Evolutionary conservation across 192 early-diverging fungal species (phyloP).

Genomic region (Linnemannia zychae): DNA sequence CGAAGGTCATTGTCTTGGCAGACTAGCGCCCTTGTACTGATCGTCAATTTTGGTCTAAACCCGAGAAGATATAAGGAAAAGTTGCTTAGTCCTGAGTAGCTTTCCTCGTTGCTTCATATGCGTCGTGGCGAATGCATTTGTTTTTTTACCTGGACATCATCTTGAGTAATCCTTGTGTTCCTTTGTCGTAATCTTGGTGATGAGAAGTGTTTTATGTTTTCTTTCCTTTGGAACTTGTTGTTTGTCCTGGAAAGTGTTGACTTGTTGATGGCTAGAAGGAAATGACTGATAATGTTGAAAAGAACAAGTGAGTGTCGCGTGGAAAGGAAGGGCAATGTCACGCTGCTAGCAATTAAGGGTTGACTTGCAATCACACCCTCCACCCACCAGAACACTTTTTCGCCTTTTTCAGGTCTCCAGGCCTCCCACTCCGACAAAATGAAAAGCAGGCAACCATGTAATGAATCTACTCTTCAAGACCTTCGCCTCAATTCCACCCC

Average conservation of each 20-base stretch:
- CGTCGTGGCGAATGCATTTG: too few species aligned
- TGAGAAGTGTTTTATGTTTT: neutral
- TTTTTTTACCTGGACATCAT: conserved; percentile 53
- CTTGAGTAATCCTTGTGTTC: conserved; percentile 10
- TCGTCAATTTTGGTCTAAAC: conserved; percentile 42
- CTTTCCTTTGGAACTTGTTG: neutral
- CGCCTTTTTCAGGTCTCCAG: neutral
- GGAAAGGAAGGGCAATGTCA: neutral
- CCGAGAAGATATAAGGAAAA: neutral
- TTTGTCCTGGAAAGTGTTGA: neutral
- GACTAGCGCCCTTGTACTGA: conserved; percentile 57
- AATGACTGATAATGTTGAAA: neutral
- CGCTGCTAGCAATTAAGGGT: neutral
- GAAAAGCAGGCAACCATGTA: neutral
- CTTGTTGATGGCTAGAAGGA: neutral
- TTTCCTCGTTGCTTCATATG: neutral
- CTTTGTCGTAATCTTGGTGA: neutral
- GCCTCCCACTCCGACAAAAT: neutral
- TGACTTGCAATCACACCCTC: neutral
- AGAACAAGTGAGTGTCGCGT: neutral
- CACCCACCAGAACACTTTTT: neutral
- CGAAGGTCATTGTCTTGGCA: conserved; percentile 68
- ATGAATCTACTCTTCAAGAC: neutral
- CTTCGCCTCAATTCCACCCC: neutral
- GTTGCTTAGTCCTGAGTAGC: neutral